Conservation (phyloP, 2,329 filamentous ascomycete genomes). For the Bertia moriformis region DNA sequence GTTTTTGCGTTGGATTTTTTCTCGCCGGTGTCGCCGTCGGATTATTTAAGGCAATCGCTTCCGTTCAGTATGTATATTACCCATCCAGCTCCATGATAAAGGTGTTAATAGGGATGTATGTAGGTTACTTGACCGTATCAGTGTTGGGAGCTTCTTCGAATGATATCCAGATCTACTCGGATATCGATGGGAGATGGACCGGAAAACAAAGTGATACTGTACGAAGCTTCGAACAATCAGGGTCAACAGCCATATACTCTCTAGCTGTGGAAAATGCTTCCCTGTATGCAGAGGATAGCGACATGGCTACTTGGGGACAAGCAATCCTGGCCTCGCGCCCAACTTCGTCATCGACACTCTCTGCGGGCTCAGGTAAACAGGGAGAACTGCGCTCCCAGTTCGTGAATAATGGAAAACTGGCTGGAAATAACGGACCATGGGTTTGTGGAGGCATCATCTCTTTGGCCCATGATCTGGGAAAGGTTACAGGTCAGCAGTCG, state of each 20-base stretch:
- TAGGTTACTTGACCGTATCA: constrained; percentile 1
- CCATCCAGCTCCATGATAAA: neutral
- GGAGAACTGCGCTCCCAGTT: constrained; percentile 15
- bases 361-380: constrained; percentile 13
- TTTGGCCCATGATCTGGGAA: constrained; percentile 21
- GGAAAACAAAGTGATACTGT: constrained; percentile 11
- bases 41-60: constrained; percentile 24
- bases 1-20: constrained; percentile 24
- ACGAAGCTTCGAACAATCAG: neutral
- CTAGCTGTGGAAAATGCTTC: constrained; percentile 12
- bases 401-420: constrained; percentile 13
- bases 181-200: constrained; percentile 26
- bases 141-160: constrained; percentile 12
- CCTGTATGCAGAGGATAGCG: constrained; percentile 16
- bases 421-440: constrained; percentile 10
- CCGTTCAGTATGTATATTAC: constrained; percentile 15
- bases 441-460: constrained; percentile 14
- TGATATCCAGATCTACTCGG: constrained; percentile 22
- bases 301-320: constrained; percentile 25
- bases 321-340: constrained; percentile 20
- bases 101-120: neutral
- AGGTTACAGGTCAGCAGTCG: constrained; percentile 10
- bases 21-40: constrained; percentile 23
- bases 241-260: constrained; percentile 9
- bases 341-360: constrained; percentile 9